Evolutionary conservation across 495 filamentous ascomycete species (phyloP).

Genomic region (Aspergillus conjunctus): DNA sequence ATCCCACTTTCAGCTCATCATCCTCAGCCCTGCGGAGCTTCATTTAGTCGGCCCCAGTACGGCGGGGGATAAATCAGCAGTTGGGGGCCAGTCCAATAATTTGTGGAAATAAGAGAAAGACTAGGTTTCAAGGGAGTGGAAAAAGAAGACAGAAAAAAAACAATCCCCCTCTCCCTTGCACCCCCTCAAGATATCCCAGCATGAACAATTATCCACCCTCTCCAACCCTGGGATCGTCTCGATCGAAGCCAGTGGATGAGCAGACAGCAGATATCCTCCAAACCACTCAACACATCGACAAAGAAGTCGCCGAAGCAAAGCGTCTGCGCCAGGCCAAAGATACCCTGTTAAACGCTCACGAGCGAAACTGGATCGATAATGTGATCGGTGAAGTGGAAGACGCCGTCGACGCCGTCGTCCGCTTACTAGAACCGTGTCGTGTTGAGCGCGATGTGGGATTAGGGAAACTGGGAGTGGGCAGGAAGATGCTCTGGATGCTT

Average conservation of each 20-base stretch:
- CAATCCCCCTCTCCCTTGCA: background rate
- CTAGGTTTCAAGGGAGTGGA: background rate
- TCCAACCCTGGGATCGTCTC: background rate
- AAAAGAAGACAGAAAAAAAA: background rate
- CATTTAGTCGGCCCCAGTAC: background rate
- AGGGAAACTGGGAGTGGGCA: background rate
- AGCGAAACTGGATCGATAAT: slow-evolving; percentile 4
- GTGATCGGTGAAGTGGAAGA: slow-evolving; percentile 1
- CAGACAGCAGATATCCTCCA: slow-evolving; percentile 1
- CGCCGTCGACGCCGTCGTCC: background rate
- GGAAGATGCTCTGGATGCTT: slow-evolving; percentile 6
- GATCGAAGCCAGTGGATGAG: background rate
- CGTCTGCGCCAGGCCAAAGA: slow-evolving; percentile 1
- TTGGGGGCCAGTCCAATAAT: background rate
- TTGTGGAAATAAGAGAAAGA: background rate
- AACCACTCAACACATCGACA: slow-evolving; percentile 1
- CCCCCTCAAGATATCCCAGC: background rate
- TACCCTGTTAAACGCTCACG: slow-evolving; percentile 1
- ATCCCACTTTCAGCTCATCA: background rate
- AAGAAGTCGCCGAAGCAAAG: background rate
- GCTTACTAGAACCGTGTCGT: background rate
- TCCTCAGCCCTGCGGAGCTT: background rate
- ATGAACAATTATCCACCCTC: background rate
- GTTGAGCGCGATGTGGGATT: background rate
- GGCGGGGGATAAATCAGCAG: background rate